Evolutionary conservation across 2,329 filamentous ascomycete genomes (phyloP).

Genomic region (Alternaria hordeiaustralica): DNA sequence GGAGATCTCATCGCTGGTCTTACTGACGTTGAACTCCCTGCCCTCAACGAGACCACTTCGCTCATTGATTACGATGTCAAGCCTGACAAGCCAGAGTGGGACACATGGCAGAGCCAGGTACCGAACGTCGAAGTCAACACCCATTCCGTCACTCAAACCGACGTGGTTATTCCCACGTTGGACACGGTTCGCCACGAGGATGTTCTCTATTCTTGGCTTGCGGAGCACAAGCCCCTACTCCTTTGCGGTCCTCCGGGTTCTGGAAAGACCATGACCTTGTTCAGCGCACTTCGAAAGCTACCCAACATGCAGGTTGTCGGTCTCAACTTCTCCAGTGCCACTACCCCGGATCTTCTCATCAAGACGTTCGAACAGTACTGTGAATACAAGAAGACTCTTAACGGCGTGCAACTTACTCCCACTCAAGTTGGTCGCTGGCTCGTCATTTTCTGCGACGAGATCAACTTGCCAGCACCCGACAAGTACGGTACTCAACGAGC

Average conservation of each 20-base stretch:
- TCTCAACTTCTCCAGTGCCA: constrained; percentile 98
- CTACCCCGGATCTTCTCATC: constrained; percentile 94
- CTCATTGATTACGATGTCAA: constrained; percentile 96
- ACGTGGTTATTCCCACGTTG: constrained; percentile 96
- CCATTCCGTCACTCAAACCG: constrained; percentile 95
- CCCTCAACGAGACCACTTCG: constrained; percentile 77
- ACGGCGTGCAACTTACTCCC: constrained; percentile 92
- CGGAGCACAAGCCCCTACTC: constrained; percentile 95
- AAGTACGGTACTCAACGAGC: constrained; percentile 97
- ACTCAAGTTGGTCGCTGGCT: constrained; percentile 98
- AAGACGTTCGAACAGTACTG: constrained; percentile 99
- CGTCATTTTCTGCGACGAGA: constrained; percentile 98
- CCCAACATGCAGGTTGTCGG: constrained; percentile 99
- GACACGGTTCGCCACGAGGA: constrained; percentile 98
- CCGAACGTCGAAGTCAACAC: constrained; percentile 96
- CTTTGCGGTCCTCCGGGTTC: constrained; percentile 97
- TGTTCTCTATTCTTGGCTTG: constrained; percentile 99
- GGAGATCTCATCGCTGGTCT: constrained; percentile 83
- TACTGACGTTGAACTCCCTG: constrained; percentile 84
- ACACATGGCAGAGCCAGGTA: constrained; percentile 92
- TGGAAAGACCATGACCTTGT: constrained; percentile 99
- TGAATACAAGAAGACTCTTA: constrained; percentile 98
- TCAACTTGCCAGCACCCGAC: constrained; percentile 97
- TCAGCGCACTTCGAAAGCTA: constrained; percentile 94
- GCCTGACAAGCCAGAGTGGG: constrained; percentile 87